Evolutionary conservation across 2,329 filamentous ascomycete species (phyloP).

Genomic region (Penicillium sp.): DNA sequence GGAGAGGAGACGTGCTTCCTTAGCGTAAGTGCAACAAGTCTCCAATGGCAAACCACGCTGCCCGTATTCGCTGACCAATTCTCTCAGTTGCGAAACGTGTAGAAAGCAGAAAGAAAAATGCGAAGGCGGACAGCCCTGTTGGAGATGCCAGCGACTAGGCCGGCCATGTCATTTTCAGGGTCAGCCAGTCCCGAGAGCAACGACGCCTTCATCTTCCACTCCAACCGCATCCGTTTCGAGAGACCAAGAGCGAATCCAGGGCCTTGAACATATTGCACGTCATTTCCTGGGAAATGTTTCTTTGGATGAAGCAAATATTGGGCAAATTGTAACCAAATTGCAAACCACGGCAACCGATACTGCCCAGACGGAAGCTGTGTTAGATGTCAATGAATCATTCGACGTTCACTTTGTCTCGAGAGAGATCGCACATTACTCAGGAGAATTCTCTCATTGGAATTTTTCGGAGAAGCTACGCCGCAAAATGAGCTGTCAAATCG

Average conservation of each 20-base stretch:
- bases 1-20: conserved; percentile 8
- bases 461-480: conserved; percentile 41
- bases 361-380: neutral
- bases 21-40: conserved; percentile 10
- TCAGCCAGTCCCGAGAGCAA: conserved; percentile 27
- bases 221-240: neutral
- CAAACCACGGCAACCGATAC: neutral
- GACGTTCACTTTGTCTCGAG: conserved; percentile 8
- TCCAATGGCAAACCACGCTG: neutral
- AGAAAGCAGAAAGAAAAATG: conserved; percentile 56
- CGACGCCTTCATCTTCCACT: conserved; percentile 8
- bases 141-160: conserved; percentile 49
- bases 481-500: conserved; percentile 37
- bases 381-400: conserved; percentile 14
- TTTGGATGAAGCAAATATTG: conserved; percentile 12
- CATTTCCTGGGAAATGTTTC: conserved; percentile 16
- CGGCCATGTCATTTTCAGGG: conserved; percentile 48
- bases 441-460: conserved; percentile 43
- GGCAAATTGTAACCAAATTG: conserved; percentile 8
- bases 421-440: conserved; percentile 31
- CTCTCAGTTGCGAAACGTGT: conserved; percentile 48
- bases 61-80: neutral
- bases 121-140: conserved; percentile 53
- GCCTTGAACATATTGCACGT: conserved; percentile 10
- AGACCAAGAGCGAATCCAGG: neutral